Conservation (phyloP, 2,329 filamentous ascomycete genomes). For the Paecilomyces sp. region DNA sequence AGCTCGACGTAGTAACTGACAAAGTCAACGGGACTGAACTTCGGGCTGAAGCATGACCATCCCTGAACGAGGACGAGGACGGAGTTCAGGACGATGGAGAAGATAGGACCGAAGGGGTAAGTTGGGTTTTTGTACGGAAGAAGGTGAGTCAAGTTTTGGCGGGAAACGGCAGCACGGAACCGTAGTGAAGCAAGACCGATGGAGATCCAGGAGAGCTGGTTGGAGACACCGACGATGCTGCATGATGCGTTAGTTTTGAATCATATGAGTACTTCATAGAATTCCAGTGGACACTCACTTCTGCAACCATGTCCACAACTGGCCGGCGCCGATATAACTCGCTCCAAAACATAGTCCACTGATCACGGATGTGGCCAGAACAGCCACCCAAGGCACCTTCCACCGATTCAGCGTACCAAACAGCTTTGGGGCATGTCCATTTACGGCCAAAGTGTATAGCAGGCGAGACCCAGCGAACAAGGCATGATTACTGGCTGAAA, state of each 20-base stretch:
- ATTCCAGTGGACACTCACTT: slow-evolving; percentile 37
- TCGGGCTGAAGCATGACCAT: slow-evolving; percentile 52
- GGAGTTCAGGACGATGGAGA: slow-evolving; percentile 50
- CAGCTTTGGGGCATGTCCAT: slow-evolving; percentile 49
- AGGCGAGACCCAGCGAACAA: slow-evolving; percentile 51
- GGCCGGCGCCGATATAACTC: slow-evolving; percentile 58
- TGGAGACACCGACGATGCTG: slow-evolving; percentile 59
- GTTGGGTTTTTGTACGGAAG: slow-evolving; percentile 62
- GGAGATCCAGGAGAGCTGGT: slow-evolving; percentile 57
- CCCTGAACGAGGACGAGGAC: slow-evolving; percentile 59
- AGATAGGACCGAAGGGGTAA: slow-evolving; percentile 55
- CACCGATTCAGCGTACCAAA: slow-evolving; percentile 47
- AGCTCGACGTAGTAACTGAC: slow-evolving; percentile 59
- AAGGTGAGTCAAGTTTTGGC: slow-evolving; percentile 54
- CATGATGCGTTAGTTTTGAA: slow-evolving; percentile 1
- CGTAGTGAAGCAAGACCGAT: slow-evolving; percentile 60
- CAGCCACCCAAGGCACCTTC: slow-evolving; percentile 48
- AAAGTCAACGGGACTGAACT: slow-evolving; percentile 53
- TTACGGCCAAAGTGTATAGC: slow-evolving; percentile 50
- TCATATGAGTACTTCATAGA: neutral
- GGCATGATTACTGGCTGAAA: slow-evolving; percentile 54
- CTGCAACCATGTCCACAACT: slow-evolving; percentile 61
- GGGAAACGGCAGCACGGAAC: slow-evolving; percentile 51
- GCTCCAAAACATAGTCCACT: slow-evolving; percentile 57
- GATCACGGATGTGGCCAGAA: slow-evolving; percentile 48